phyloP scores from a whole-genome alignment of 768 basidiomycete species.

The Hebeloma cylindrosporum region DNA sequence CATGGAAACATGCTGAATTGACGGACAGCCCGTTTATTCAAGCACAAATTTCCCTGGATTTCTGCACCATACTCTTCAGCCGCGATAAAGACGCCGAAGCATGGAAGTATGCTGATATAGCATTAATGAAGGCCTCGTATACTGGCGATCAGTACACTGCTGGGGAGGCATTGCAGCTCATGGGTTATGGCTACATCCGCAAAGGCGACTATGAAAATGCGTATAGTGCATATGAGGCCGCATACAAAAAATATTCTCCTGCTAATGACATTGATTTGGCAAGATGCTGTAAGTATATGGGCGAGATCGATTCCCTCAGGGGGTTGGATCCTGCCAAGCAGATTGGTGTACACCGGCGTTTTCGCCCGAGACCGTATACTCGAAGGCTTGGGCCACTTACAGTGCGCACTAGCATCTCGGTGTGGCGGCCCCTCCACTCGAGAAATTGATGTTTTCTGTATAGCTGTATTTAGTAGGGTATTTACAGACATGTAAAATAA shows the following conservation, averaged over 20 bases:
- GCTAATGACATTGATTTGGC: not conserved
- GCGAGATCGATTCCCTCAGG: too few relatives aligned
- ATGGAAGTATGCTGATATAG: constrained; percentile 1
- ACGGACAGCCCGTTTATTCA: constrained; percentile 2
- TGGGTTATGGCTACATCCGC: constrained; percentile 2
- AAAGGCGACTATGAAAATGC: constrained; percentile 1
- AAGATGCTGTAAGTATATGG: not conserved
- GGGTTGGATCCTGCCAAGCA: too few relatives aligned
- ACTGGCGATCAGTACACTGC: not conserved
- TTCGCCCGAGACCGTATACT: too few relatives aligned
- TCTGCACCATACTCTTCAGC: constrained; percentile 1
- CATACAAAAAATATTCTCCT: not conserved
- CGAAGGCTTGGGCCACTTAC: too few relatives aligned
- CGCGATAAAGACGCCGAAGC: constrained; percentile 2
- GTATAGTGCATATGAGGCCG: not conserved
- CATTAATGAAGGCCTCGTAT: not conserved
- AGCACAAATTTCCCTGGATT: not conserved
- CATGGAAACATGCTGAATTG: constrained; percentile 4
- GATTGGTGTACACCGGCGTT: too few relatives aligned
- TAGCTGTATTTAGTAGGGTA: too few relatives aligned
- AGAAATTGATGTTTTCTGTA: too few relatives aligned
- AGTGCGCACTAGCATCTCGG: too few relatives aligned
- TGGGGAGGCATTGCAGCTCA: not conserved
- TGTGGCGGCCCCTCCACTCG: too few relatives aligned
- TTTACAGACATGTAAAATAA: too few relatives aligned